phyloP scores from a whole-genome alignment of 768 basidiomycete species.

The Xanthoconium stramineum region DNA sequence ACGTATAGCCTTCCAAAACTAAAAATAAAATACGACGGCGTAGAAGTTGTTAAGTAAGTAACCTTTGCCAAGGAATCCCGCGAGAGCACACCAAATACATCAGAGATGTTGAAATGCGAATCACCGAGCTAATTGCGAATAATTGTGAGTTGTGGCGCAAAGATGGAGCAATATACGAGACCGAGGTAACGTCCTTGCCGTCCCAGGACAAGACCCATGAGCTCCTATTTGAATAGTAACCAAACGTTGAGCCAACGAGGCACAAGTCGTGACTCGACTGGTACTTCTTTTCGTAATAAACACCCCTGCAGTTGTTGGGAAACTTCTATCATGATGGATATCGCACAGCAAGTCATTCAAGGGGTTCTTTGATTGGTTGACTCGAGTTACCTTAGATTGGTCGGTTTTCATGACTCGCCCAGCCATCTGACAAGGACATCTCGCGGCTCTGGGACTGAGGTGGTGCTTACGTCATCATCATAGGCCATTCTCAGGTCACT shows the following conservation, averaged over 20 bases:
- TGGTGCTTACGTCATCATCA: conserved; percentile 23
- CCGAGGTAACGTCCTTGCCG: no score
- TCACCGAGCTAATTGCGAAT: no score
- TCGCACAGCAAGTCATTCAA: not conserved
- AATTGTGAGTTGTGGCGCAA: no score
- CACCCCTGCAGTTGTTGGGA: not conserved
- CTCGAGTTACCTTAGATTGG: not conserved
- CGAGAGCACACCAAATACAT: no score
- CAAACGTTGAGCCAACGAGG: not conserved
- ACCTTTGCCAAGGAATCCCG: no score
- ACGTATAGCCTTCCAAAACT: not conserved
- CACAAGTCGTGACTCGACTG: not conserved
- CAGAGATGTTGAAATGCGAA: no score
- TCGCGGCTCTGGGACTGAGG: conserved; percentile 16
- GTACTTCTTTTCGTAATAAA: not conserved
- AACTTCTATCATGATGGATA: no score
- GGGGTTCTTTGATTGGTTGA: not conserved
- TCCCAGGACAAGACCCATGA: no score
- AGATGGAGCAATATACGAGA: no score
- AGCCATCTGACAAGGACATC: conserved; percentile 3
- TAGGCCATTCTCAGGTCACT: conserved; percentile 17
- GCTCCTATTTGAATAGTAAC: no score
- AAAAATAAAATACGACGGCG: not conserved
- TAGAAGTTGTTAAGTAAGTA: not conserved
- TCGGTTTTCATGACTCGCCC: no score